Evolutionary conservation across 73 alveolate genomes (phyloP), one percentile per base, ranked within the genome.

Genomic region (Blepharisma stoltei): DNA sequence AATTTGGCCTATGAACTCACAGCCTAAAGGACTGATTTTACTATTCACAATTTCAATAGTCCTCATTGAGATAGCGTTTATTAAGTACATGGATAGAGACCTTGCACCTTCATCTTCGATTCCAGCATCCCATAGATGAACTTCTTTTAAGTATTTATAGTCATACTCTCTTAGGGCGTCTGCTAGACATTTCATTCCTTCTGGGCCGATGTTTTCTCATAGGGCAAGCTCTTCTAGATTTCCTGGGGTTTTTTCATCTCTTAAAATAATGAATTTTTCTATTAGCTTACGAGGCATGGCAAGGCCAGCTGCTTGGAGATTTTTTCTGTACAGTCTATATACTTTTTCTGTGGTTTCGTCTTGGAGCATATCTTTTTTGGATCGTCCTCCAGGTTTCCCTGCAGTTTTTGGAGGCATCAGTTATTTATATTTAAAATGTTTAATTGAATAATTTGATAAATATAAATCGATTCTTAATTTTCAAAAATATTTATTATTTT

Each of bases 101-200:
- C 95, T 25, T 9, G 81, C 88, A 27, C 95, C 95, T 67, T 89
- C 92, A 78, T 89, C 95, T 49, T 89, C 92, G 52, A 91, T 84
- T 75, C 23, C 55, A 0, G 95, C 88, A 41, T 85, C 86, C 93
- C 95, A 89, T 1, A 89, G 80, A 67, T 91, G 85, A 70, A 89
- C 55, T 27, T 83, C 70, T 53, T 69, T 70, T 55, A 86, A 76
- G 55, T 81, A 91, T 54, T 82, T 80, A 70, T 89, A 89, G 67
- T 81, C 77, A 54, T 70, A 78, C 6, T 83, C 70, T 54, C 65
- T 85, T 11, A 89, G 60, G 11, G 95, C 88, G 0, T 89, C 93
- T 54, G 85, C 71, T 46, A 89, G 55, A 38, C 91, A 89, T 70
- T 81, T 43, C 68, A 78, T 80, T 1, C 95, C 95, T 53, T 66